Percentiles rank a stretch among this genome's conserved stretches.
Evolutionary conservation across 1,139 yeast genomes (phyloP).

Genomic region (Yamadazyma mexicana): DNA sequence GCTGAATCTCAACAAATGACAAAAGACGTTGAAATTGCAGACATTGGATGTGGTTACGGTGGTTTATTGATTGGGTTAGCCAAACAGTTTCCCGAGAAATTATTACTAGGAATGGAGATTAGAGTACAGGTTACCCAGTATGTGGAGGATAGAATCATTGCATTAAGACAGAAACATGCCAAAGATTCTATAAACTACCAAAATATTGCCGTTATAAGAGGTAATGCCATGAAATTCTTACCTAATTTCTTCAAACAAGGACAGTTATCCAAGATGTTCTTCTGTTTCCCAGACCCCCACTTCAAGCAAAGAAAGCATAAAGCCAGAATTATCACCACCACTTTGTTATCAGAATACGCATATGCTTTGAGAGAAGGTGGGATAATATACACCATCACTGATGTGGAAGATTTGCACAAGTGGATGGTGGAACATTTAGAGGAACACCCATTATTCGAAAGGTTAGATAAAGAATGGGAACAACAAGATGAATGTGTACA

Average conservation of each 20-base stretch:
- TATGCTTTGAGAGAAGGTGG: conserved; percentile 88
- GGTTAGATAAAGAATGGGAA: conserved; percentile 82
- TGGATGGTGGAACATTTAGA: conserved; percentile 97
- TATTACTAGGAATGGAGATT: conserved; percentile 93
- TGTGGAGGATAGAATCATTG: conserved; percentile 92
- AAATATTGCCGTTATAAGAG: conserved; percentile 87
- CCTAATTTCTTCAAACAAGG: conserved; percentile 88
- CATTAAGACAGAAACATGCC: conserved; percentile 60
- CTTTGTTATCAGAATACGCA: conserved; percentile 88
- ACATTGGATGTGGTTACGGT: conserved; percentile 97
- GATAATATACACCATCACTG: conserved; percentile 89
- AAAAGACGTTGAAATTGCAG: conserved; percentile 81
- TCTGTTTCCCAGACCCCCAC: conserved; percentile 99
- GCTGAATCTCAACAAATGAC: conserved; percentile 42
- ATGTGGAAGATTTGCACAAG: conserved; percentile 85
- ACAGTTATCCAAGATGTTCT: conserved; percentile 86
- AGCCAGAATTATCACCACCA: conserved; percentile 91
- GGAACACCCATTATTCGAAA: conserved; percentile 86
- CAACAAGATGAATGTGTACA: conserved; percentile 73
- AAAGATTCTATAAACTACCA: conserved; percentile 47
- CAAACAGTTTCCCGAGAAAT: conserved; percentile 67
- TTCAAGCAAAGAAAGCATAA: conserved; percentile 96
- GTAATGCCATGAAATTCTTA: conserved; percentile 94
- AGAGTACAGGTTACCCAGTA: conserved; percentile 96
- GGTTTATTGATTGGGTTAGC: conserved; percentile 84